A percentile compares a stretch with the other conserved stretches of the same genome.
Evolutionary conservation across 495 filamentous ascomycete species (phyloP).

Genomic region (Hyphodiscus hymeniophilus): DNA sequence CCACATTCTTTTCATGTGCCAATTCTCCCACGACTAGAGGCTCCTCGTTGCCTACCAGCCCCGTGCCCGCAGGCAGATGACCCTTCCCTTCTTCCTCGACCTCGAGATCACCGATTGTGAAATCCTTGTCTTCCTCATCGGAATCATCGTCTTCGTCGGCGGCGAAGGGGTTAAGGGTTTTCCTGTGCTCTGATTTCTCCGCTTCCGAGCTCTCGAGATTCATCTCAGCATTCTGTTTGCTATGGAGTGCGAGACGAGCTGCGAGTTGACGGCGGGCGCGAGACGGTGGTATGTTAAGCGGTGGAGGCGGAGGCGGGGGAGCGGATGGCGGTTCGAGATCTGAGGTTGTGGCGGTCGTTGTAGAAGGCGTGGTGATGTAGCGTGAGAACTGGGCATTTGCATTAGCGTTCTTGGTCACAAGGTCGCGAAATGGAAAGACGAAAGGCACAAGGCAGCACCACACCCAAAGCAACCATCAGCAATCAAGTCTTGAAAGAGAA

Average conservation of each 20-base stretch:
- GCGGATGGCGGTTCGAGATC: slow-evolving; percentile 38
- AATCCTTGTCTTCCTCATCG: slow-evolving; percentile 28
- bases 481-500: not conserved
- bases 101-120: slow-evolving; percentile 21
- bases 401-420: slow-evolving; percentile 4
- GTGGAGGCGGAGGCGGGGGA: slow-evolving; percentile 51
- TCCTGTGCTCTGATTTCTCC: slow-evolving; percentile 7
- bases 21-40: not conserved
- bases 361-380: slow-evolving; percentile 26
- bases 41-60: not conserved
- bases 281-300: slow-evolving; percentile 72
- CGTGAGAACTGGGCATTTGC: slow-evolving; percentile 17
- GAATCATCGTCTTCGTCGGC: slow-evolving; percentile 40
- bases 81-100: slow-evolving; percentile 15
- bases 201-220: slow-evolving; percentile 15
- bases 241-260: slow-evolving; percentile 71
- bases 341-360: slow-evolving; percentile 19
- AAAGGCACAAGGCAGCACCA: not conserved
- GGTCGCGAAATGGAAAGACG: slow-evolving; percentile 8
- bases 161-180: slow-evolving; percentile 21
- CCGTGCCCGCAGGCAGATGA: slow-evolving; percentile 1
- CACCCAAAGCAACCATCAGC: not conserved
- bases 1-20: slow-evolving; percentile 11
- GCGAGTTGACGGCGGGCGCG: slow-evolving; percentile 82
- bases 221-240: slow-evolving; percentile 46